phyloP scores from a whole-genome alignment of 495 filamentous ascomycete genomes.

The Lasiosphaeria miniovina region DNA sequence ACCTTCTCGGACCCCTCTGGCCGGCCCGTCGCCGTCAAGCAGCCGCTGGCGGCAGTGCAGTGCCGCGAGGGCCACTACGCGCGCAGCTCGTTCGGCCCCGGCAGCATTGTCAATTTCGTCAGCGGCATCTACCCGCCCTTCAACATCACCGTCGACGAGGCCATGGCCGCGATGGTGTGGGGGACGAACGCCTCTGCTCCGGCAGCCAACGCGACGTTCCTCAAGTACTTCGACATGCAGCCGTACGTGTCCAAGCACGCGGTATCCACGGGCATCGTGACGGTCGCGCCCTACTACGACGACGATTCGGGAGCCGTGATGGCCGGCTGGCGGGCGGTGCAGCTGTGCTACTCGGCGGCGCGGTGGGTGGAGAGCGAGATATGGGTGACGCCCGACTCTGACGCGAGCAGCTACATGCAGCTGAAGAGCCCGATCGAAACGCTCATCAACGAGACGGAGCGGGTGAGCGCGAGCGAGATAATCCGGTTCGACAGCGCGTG shows the following conservation, averaged over 20 bases:
- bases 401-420: background rate
- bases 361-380: background rate
- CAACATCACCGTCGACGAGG: background rate
- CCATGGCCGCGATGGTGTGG: background rate
- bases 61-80: background rate
- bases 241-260: background rate
- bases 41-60: background rate
- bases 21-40: background rate
- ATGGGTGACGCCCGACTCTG: background rate
- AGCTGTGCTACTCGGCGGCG: background rate
- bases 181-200: background rate
- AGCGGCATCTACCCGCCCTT: background rate
- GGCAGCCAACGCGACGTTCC: background rate
- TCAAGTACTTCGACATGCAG: conserved; percentile 1
- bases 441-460: conserved; percentile 1
- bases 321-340: background rate
- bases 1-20: background rate
- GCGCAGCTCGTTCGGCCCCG: background rate
- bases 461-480: background rate
- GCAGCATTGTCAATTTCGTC: background rate
- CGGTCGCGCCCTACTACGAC: background rate
- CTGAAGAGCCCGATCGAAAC: background rate
- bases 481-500: background rate
- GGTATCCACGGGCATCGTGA: background rate
- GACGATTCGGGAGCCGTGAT: background rate